Evolutionary conservation across 2,329 filamentous ascomycete species (phyloP).

Genomic region (Fusarium metavorans): DNA sequence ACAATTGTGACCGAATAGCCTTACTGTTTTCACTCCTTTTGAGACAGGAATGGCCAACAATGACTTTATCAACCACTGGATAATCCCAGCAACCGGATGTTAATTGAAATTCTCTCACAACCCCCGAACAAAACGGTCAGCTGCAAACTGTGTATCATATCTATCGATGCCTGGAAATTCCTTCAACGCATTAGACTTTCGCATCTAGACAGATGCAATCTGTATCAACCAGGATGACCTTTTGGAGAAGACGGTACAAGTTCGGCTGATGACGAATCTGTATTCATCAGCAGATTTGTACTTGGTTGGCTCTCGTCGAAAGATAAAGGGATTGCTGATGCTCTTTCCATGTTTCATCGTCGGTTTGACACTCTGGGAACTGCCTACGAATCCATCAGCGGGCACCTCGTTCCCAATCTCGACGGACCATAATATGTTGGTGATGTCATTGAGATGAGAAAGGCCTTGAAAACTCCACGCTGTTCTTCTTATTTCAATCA

Average conservation of each 20-base stretch:
- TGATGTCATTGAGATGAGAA: not conserved
- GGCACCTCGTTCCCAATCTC: not conserved
- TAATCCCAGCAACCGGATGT: not conserved
- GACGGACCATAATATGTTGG: not conserved
- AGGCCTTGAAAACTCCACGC: not conserved
- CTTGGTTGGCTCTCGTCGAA: not conserved
- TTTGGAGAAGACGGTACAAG: not conserved
- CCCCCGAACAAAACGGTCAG: not conserved
- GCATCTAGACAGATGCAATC: not conserved
- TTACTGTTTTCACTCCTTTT: not conserved
- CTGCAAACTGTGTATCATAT: not conserved
- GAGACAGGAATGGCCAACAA: not conserved
- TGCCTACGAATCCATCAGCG: not conserved
- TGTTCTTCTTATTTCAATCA: not conserved
- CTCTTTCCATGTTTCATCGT: not conserved
- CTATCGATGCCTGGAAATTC: not conserved
- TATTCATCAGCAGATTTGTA: not conserved
- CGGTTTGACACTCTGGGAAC: not conserved
- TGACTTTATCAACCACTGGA: not conserved
- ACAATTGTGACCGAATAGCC: not conserved
- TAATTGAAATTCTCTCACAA: not conserved
- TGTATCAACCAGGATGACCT: not conserved
- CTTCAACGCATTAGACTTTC: not conserved
- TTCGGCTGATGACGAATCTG: not conserved
- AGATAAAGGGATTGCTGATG: not conserved